phyloP scores from a whole-genome alignment of 225 moss, liverwort and hornwort species.

The Marchantia paleacea region DNA sequence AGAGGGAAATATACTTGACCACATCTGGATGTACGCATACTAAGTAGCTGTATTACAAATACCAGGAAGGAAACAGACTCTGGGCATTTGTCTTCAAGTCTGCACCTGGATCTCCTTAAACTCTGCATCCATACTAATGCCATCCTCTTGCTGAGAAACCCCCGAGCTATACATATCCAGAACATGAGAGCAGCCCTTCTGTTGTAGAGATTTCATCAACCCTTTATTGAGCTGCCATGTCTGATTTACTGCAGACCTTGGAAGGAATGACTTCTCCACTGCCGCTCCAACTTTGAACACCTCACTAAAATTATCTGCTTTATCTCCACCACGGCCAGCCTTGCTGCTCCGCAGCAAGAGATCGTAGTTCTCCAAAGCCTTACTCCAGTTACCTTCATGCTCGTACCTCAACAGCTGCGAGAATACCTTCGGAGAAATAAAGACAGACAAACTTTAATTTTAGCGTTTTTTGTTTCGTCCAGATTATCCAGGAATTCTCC shows the following conservation, averaged over 20 bases:
- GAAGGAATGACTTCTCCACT: constrained; percentile 5
- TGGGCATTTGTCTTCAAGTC: neutral
- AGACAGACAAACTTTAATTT: neutral
- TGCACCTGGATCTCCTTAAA: constrained; percentile 65
- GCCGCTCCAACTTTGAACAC: neutral
- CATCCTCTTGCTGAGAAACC: constrained; percentile 56
- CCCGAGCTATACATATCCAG: constrained; percentile 67
- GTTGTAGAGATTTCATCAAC: constrained; percentile 82
- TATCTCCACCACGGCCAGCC: constrained; percentile 23
- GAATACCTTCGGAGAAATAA: constrained; percentile 49
- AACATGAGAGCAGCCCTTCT: constrained; percentile 84
- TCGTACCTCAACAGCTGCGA: constrained; percentile 83
- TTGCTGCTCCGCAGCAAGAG: constrained; percentile 62
- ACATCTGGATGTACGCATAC: neutral
- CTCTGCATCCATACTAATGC: constrained; percentile 59
- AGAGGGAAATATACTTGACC: neutral
- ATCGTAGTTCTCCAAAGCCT: constrained; percentile 94
- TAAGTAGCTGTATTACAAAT: neutral
- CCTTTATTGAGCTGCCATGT: constrained; percentile 83
- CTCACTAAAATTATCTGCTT: neutral
- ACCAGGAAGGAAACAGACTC: neutral
- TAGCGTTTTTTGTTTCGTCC: neutral
- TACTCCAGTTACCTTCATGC: constrained; percentile 98
- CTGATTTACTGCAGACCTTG: constrained; percentile 36
- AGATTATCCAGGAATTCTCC: no score